Evolutionary conservation across 441 rosid genomes (phyloP).

Genomic region (Bruguiera hainesii): DNA sequence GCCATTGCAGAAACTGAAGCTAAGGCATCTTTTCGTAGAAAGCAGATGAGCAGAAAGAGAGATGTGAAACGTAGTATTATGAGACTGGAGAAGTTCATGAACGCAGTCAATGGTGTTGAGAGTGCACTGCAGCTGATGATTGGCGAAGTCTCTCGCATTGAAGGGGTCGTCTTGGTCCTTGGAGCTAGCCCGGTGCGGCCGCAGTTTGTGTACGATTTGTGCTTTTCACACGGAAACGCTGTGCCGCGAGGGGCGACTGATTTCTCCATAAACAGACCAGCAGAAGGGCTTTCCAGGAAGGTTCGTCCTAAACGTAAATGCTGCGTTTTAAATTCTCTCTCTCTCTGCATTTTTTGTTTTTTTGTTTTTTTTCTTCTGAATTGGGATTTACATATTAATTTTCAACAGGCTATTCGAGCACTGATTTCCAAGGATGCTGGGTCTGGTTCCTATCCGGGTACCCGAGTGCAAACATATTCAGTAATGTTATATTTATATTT

Average conservation of each 20-base stretch:
- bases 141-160: constrained; percentile 40
- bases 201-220: constrained; percentile 54
- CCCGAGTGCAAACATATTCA: constrained; percentile 7
- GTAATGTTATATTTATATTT: constrained; percentile 7
- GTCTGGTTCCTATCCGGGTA: constrained; percentile 76
- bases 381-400: background rate
- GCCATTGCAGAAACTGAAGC: constrained; percentile 38
- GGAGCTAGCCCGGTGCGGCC: constrained; percentile 80
- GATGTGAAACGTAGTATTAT: constrained; percentile 64
- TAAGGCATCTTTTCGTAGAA: constrained; percentile 51
- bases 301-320: constrained; percentile 26
- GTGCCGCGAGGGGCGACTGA: constrained; percentile 28
- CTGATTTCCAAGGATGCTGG: constrained; percentile 80
- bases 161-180: constrained; percentile 56
- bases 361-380: background rate
- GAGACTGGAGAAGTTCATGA: constrained; percentile 69
- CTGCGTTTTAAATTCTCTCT: background rate
- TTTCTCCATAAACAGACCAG: constrained; percentile 57
- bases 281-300: constrained; percentile 78
- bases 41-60: constrained; percentile 51
- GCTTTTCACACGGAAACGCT: constrained; percentile 39
- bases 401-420: constrained; percentile 60
- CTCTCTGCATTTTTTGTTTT: too few species aligned
- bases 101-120: constrained; percentile 42
- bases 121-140: constrained; percentile 48